A percentile compares a stretch with the other conserved stretches of the same genome.
Conservation (phyloP, 208 protist species). For the Tetramitus jugosus region DNA sequence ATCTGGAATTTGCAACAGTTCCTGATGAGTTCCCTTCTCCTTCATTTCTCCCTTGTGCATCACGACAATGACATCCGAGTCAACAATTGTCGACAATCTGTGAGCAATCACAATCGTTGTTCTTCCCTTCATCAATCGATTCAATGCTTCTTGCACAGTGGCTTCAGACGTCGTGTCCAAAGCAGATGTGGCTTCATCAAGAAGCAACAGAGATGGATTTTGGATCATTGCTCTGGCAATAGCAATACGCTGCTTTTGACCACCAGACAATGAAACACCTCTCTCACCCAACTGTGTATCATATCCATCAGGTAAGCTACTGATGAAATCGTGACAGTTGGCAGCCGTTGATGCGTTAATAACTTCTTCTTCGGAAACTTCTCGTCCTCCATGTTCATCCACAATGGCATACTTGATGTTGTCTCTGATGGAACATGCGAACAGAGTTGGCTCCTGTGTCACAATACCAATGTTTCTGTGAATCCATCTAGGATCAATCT, state of each 20-base stretch:
- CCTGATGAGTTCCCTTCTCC: too few relatives aligned
- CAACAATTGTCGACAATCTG: conserved; percentile 54
- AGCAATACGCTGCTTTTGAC: conserved; percentile 50
- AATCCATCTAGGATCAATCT: conserved; percentile 50
- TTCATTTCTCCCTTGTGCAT: too few relatives aligned
- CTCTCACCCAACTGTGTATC: conserved; percentile 43
- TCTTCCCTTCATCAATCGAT: conserved; percentile 42
- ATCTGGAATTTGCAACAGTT: conserved; percentile 34
- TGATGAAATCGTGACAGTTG: conserved; percentile 20
- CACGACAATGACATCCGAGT: too few relatives aligned
- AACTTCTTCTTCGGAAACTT: background rate
- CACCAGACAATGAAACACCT: conserved; percentile 41
- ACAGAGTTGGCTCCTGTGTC: conserved; percentile 56
- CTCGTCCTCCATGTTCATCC: background rate
- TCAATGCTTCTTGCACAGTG: conserved; percentile 40
- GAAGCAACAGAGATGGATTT: conserved; percentile 40
- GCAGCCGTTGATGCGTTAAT: background rate
- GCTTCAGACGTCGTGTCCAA: conserved; percentile 53
- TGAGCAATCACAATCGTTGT: conserved; percentile 71
- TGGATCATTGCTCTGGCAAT: conserved; percentile 45
- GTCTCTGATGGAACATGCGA: background rate
- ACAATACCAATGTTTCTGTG: conserved; percentile 61
- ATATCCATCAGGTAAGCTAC: conserved; percentile 26
- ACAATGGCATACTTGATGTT: background rate
- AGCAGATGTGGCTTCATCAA: conserved; percentile 53